phyloP scores from a whole-genome alignment of 1,284 basidiomycete species.

The Cryptococcus sp. region DNA sequence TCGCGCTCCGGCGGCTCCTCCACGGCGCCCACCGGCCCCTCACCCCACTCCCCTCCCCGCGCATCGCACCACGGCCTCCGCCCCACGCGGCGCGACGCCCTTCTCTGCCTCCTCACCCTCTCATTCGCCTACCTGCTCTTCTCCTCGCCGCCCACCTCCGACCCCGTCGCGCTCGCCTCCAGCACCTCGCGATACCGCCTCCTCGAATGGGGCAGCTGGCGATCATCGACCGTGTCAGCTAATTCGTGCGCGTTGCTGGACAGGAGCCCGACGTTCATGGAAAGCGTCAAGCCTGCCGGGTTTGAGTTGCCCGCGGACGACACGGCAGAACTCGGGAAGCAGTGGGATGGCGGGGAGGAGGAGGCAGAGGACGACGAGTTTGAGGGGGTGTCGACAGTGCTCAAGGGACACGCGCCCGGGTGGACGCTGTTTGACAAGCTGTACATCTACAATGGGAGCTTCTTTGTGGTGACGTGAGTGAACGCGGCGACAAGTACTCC shows the following conservation, averaged over 20 bases:
- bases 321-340: conserved; percentile 11
- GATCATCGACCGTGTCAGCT: neutral
- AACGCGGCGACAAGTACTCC: neutral
- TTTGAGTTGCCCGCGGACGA: conserved; percentile 3
- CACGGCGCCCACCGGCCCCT: neutral
- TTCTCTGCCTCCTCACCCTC: conserved; percentile 42
- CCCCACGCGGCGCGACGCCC: conserved; percentile 42
- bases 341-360: conserved; percentile 21
- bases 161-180: neutral
- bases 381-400: conserved; percentile 22
- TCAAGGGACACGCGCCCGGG: conserved; percentile 42
- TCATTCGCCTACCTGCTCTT: conserved; percentile 41
- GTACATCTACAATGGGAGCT: conserved; percentile 72
- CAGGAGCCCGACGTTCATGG: conserved; percentile 20
- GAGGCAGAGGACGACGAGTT: conserved; percentile 34
- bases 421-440: conserved; percentile 48
- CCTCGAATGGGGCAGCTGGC: neutral
- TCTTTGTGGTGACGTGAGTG: conserved; percentile 60
- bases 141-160: conserved; percentile 8
- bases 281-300: conserved; percentile 22
- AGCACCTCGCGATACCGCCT: neutral
- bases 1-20: neutral
- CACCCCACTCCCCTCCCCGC: neutral
- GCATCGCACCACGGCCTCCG: conserved; percentile 20
- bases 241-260: conserved; percentile 1